These are phyloP conservation scores for Myxozyma neotropica DNA, from an alignment of 805 yeast genomes.

Conservation along the genomic window DNA sequence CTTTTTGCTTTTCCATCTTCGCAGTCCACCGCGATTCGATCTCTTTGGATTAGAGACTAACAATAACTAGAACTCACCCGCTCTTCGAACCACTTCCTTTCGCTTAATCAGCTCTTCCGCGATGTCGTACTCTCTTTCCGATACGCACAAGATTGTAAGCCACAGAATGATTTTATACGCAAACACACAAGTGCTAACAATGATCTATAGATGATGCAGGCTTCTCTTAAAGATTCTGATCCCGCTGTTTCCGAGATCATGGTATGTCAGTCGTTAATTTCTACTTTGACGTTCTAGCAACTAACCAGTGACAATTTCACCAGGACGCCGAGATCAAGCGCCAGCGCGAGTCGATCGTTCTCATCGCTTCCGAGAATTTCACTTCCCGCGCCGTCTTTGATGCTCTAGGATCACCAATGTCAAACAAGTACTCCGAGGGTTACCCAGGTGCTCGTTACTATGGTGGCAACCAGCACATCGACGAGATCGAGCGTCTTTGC, in stretches of 20 bases:
- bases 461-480: slow-evolving; percentile 98
- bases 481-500: slow-evolving; percentile 88
- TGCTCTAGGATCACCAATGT: slow-evolving; percentile 96
- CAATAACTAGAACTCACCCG: not conserved
- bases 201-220: slow-evolving; percentile 38
- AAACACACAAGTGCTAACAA: not conserved
- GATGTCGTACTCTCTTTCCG: slow-evolving; percentile 35
- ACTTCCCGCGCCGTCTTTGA: slow-evolving; percentile 96
- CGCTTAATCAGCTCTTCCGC: slow-evolving; percentile 2
- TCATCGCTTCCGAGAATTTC: slow-evolving; percentile 96
- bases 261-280: slow-evolving; percentile 8
- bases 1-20: not conserved
- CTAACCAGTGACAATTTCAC: not conserved
- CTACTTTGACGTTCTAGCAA: not conserved
- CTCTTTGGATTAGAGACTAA: not conserved
- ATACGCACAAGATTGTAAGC: slow-evolving; percentile 31
- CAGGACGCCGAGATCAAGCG: slow-evolving; percentile 74
- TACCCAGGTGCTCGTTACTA: slow-evolving; percentile 99
- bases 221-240: slow-evolving; percentile 41
- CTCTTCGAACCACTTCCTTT: not conserved
- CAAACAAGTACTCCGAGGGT: slow-evolving; percentile 98
- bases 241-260: slow-evolving; percentile 48
- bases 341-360: slow-evolving; percentile 89
- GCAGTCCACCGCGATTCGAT: no score
- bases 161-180: not conserved